Base-by-base conservation (phyloP, 2,329 filamentous ascomycete genomes). In the Volutella citrinella region DNA sequence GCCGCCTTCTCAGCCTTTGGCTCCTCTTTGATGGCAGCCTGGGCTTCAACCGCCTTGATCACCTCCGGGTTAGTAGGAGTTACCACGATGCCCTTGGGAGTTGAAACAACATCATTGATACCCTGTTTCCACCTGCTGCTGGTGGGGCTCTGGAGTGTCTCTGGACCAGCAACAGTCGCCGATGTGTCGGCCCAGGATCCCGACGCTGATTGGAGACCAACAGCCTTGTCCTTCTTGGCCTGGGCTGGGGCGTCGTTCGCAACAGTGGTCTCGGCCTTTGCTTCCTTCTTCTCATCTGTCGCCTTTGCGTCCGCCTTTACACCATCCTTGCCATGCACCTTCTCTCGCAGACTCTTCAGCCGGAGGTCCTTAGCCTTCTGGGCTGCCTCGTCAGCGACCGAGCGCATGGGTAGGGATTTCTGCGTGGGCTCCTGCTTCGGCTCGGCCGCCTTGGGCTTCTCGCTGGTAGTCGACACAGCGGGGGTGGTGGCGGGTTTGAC, bases 331-430 rank as follows among this genome's bases (percentile, higher is more conserved):
- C 72, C 72, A 43, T 77, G 58, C 6, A 75, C 74, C 58, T 78
- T 78, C 35, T 74, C 69, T 34, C 72, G 65, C 41, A 79, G 56
- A 48, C 57, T 65, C 43, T 76, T 68, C 42, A 79, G 65, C 35
- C 70, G 70, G 46, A 72, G 63, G 47, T 80, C 69, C 62, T 82
- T 82, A 30, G 79, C 79, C 59, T 76, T 82, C 49, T 72, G 64
- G 1, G 79, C 80, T 30, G 75, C 80, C 56, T 88, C 82, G 50
- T 86, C 73, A 25, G 77, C 78, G 31, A 80, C 68, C 50, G 70
- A 75, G 44, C 67, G 66, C 30, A 76, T 59, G 3, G 75, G 70
- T 10, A 74, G 50, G 9, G 54, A 37, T 32, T 51, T 53, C 40
- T 59, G 40, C 52, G 44, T 40, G 4, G 39, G 46, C 19, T 47